Percentiles rank a stretch among this genome's conserved stretches.
These are phyloP conservation scores for Coelastrella sp. DNA, from an alignment of 139 green algal species.

Conservation along the genomic window DNA sequence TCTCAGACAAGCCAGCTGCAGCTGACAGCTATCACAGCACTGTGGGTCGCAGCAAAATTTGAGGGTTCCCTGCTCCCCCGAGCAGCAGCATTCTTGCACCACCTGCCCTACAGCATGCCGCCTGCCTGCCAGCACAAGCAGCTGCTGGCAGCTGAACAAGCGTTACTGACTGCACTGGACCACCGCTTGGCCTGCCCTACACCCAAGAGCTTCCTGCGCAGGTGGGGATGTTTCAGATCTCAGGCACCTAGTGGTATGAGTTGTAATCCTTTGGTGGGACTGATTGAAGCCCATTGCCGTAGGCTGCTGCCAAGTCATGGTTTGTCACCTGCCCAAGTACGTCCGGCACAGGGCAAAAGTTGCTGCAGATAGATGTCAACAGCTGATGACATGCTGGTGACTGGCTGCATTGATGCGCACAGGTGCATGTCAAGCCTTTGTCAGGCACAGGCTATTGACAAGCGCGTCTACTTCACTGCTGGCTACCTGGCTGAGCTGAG, in stretches of 20 bases:
- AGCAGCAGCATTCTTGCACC: constrained; percentile 20
- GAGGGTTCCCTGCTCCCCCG: background rate
- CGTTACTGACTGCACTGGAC: constrained; percentile 14
- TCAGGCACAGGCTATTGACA: background rate
- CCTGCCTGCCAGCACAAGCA: background rate
- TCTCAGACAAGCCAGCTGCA: background rate
- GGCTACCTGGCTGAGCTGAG: constrained; percentile 27
- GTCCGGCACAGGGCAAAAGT: no score
- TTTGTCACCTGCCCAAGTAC: no score
- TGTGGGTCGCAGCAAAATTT: constrained; percentile 30
- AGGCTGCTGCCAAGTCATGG: no score
- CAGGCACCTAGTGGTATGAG: background rate
- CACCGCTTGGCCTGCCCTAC: constrained; percentile 8
- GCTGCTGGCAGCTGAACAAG: constrained; percentile 24
- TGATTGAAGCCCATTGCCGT: no score
- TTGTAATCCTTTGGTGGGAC: no score
- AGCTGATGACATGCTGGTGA: background rate
- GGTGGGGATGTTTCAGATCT: background rate
- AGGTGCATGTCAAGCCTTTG: background rate
- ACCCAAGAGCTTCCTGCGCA: constrained; percentile 37
- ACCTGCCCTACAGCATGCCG: background rate
- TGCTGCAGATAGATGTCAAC: no score
- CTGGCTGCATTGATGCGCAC: background rate
- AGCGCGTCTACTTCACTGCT: constrained; percentile 3
- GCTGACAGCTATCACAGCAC: constrained; percentile 15